Evolutionary conservation across 2,329 filamentous ascomycete genomes (phyloP), one percentile per base, ranked within the genome.

Genomic region (Passalora sequoiae): DNA sequence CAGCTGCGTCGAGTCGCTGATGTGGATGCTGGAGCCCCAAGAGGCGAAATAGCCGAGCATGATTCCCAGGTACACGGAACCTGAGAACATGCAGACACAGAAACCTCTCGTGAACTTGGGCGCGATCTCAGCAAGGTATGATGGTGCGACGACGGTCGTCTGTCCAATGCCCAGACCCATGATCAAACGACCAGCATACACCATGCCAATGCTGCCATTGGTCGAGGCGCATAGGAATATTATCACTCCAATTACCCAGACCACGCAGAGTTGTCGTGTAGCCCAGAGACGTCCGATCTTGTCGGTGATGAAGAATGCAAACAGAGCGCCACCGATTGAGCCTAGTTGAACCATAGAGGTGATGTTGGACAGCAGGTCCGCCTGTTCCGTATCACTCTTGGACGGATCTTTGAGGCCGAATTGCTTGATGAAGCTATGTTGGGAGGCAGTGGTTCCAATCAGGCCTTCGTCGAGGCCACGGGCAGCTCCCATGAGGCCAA

Each of bases 261-360:
- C 31, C 1, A 57, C 4, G 39, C 59, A 61, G 2, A 61, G 55
- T 31, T 57, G 42, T 12, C 59, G 33, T 5, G 54, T 57, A 6
- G 59, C 55, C 59, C 59, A 61, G 1, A 61, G 47, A 24, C 59
- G 51, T 5, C 59, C 59, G 31, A 61, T 60, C 25, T 47, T 56
- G 39, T 61, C 59, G 22, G 55, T 58, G 7, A 61, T 42, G 38
- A 52, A 53, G 47, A 61, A 61, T 3, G 73, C 74, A 52, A 83
- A 73, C 20, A 86, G 70, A 21, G 84, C 82, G 31, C 85, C 85
- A 3, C 71, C 80, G 20, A 89, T 83, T 16, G 78, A 84, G 13
- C 85, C 85, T 56, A 89, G 79, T 65, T 89, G 85, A 0, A 89
- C 85, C 85, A 89, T 89, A 36, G 83, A 77, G 1, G 84, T 83